These are phyloP conservation scores for Zygotorulaspora florentina DNA, from an alignment of 805 yeast genomes.

Conservation along the genomic window DNA sequence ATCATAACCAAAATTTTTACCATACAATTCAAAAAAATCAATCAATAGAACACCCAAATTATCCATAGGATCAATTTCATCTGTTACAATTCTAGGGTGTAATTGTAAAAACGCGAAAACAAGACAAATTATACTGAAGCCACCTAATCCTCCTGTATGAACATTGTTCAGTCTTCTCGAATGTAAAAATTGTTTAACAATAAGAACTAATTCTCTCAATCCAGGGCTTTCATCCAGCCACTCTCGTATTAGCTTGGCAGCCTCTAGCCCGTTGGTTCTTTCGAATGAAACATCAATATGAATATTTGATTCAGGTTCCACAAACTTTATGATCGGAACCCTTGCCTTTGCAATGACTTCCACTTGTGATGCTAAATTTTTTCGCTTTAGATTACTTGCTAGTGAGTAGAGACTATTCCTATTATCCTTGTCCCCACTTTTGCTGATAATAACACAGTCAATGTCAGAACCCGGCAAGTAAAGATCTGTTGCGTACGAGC, in stretches of 20 bases:
- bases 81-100: slow-evolving; percentile 73
- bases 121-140: slow-evolving; percentile 85
- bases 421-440: slow-evolving; percentile 51
- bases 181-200: slow-evolving; percentile 79
- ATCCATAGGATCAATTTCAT: slow-evolving; percentile 60
- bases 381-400: slow-evolving; percentile 60
- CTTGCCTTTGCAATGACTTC: slow-evolving; percentile 87
- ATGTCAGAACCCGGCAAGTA: slow-evolving; percentile 96
- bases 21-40: slow-evolving; percentile 91
- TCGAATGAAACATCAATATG: slow-evolving; percentile 91
- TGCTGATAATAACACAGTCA: slow-evolving; percentile 80
- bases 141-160: slow-evolving; percentile 92
- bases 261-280: slow-evolving; percentile 72
- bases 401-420: slow-evolving; percentile 66
- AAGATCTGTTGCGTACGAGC: slow-evolving; percentile 89
- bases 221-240: slow-evolving; percentile 79
- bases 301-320: slow-evolving; percentile 63
- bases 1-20: slow-evolving; percentile 83
- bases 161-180: slow-evolving; percentile 79
- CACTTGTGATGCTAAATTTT: slow-evolving; percentile 60
- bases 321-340: slow-evolving; percentile 91
- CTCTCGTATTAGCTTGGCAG: slow-evolving; percentile 68
- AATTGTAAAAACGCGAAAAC: slow-evolving; percentile 72
- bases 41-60: slow-evolving; percentile 83
- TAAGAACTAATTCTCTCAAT: slow-evolving; percentile 72